Evolutionary conservation across 2,329 filamentous ascomycete genomes (phyloP), one percentile per base, ranked within the genome.

Genomic region (Aspergillus oerlinghausenensis): DNA sequence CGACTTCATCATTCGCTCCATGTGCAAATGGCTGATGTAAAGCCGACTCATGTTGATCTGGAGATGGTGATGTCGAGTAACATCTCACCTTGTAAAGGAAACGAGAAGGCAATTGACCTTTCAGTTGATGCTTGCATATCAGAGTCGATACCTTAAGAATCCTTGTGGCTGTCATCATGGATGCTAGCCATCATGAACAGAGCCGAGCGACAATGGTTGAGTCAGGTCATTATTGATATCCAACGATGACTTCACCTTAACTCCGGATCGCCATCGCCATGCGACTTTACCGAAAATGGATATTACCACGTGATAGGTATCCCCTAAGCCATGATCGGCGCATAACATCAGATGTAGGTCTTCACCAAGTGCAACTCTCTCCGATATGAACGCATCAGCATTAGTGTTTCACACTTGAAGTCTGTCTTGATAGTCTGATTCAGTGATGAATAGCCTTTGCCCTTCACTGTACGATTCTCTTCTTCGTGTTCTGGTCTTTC

Each of bases 1-100:
- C 84, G 62, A 97, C 89, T 70, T 94, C 89, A 61, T 88, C 85
- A 70, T 93, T 88, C 42, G 83, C 82, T 19, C 85, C 82, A 49
- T 77, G 77, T n/a, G 77, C 71, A 25, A 75, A 76, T 54, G 76
- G 77, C 47, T 76, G 76, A 17, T 77, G 78, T 62, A 76, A 72
- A 9, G 75, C 72, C 72, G 75, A 78, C 55, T 62, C 64, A 49
- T 55, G 59, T 38, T 47, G 43, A 11, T 47, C 11, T 55, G 57
- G 23, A 48, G 49, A 10, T 26, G 56, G 57, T 45, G 65, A 63
- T 14, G 63, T 61, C n/a, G 64, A 65, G 25, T 59, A 62, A 26
- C 42, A 57, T 25, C 66, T 61, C 17, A 50, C 26, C n/a, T 58
- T 29, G 54, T 25, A 50, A 51, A 49, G 32, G 29, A 38, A 45